Conservation (phyloP, 208 protist genomes). For the Leishmania tarentolae region DNA sequence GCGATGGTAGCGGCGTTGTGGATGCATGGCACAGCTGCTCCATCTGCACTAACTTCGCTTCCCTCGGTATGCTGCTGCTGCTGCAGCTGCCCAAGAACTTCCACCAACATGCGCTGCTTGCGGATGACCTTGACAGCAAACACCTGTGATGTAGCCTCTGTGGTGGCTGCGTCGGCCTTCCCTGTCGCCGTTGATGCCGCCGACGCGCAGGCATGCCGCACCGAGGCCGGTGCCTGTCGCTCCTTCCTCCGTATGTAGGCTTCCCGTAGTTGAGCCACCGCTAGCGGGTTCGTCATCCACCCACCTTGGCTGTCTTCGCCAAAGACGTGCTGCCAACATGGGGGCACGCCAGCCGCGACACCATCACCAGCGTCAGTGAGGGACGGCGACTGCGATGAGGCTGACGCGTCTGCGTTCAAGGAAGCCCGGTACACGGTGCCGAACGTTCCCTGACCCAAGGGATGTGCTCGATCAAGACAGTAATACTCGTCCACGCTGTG, state of each 20-base stretch:
- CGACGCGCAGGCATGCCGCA: constrained; percentile 12
- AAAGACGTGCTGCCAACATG: constrained; percentile 12
- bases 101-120: constrained; percentile 44
- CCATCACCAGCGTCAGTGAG: not conserved
- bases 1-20: not conserved
- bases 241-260: constrained; percentile 21
- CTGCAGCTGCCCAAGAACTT: constrained; percentile 29
- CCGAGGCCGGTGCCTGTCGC: constrained; percentile 7
- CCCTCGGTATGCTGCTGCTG: constrained; percentile 4
- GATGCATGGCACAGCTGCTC: not conserved
- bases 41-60: not conserved
- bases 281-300: constrained; percentile 11
- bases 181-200: not conserved
- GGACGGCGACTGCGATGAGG: not conserved
- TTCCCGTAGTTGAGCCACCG: constrained; percentile 14
- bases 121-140: constrained; percentile 59
- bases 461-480: constrained; percentile 25
- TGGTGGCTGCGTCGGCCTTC: not conserved
- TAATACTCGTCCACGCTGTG: constrained; percentile 54
- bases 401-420: constrained; percentile 10
- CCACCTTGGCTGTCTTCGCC: constrained; percentile 3
- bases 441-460: constrained; percentile 50
- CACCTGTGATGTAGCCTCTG: not conserved
- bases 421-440: constrained; percentile 51
- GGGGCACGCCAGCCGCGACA: not conserved